Evolutionary conservation across 805 yeast species (phyloP).

Genomic region (Nakazawaea molendinolei): DNA sequence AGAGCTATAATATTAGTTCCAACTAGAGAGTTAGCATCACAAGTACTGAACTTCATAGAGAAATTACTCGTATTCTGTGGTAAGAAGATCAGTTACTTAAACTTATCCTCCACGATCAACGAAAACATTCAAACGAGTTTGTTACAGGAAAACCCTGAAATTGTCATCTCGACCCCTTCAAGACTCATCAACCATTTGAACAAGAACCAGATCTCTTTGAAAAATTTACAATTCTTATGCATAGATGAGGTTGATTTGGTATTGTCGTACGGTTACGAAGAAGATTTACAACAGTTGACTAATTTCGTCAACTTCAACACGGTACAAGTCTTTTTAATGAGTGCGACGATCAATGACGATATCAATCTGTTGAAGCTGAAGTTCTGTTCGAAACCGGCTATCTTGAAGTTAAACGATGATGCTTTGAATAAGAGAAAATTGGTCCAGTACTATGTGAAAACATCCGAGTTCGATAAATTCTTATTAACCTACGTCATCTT

Average conservation of each 20-base stretch:
- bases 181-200: slow-evolving; percentile 55
- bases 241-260: slow-evolving; percentile 95
- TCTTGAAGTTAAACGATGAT: slow-evolving; percentile 66
- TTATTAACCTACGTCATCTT: slow-evolving; percentile 85
- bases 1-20: slow-evolving; percentile 81
- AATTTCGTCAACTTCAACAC: slow-evolving; percentile 61
- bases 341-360: slow-evolving; percentile 90
- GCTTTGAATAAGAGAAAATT: slow-evolving; percentile 50
- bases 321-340: slow-evolving; percentile 88
- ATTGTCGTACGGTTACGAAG: slow-evolving; percentile 83
- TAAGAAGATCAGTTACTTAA: slow-evolving; percentile 54
- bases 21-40: slow-evolving; percentile 85
- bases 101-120: slow-evolving; percentile 50
- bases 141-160: slow-evolving; percentile 68
- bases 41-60: slow-evolving; percentile 66
- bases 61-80: slow-evolving; percentile 68
- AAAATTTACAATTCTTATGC: slow-evolving; percentile 60
- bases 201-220: slow-evolving; percentile 43
- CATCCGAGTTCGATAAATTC: slow-evolving; percentile 87
- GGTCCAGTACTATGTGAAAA: slow-evolving; percentile 79
- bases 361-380: slow-evolving; percentile 65
- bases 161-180: slow-evolving; percentile 83
- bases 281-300: slow-evolving; percentile 67
- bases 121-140: slow-evolving; percentile 68
- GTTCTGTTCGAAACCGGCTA: slow-evolving; percentile 81